A percentile compares a stretch with the other conserved stretches of the same genome.
Evolutionary conservation across 2,329 filamentous ascomycete genomes (phyloP).

Genomic region (Simplicillium sp.): DNA sequence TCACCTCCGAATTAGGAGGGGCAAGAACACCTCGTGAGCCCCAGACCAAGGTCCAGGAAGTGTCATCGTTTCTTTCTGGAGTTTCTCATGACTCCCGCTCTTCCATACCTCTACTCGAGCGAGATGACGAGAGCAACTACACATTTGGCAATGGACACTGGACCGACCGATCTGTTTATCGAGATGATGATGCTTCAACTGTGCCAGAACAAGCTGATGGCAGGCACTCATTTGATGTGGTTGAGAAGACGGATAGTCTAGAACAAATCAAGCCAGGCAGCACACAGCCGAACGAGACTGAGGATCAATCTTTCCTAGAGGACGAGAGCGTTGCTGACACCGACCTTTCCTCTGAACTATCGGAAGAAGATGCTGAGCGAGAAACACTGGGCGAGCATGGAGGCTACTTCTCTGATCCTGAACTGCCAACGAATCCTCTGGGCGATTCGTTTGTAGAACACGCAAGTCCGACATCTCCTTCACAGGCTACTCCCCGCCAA

Average conservation of each 20-base stretch:
- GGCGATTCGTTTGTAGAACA: constrained; percentile 10
- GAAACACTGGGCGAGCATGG: neutral
- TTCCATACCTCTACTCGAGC: no score
- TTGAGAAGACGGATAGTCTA: constrained; percentile 44
- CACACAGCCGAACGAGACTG: constrained; percentile 17
- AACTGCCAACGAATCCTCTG: constrained; percentile 24
- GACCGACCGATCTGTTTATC: neutral
- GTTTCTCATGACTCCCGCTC: no score
- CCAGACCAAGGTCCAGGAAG: no score
- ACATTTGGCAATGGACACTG: neutral
- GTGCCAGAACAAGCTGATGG: constrained; percentile 14
- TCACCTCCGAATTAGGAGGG: neutral
- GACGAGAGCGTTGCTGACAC: constrained; percentile 43
- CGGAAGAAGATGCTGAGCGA: constrained; percentile 33
- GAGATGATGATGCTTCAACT: constrained; percentile 6
- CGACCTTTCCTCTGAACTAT: constrained; percentile 56
- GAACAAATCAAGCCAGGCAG: constrained; percentile 29
- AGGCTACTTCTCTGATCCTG: constrained; percentile 9
- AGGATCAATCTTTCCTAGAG: constrained; percentile 36
- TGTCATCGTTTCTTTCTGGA: no score
- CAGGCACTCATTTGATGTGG: constrained; percentile 42
- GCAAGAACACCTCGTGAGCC: no score
- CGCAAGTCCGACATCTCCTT: constrained; percentile 3
- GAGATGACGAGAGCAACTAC: no score
- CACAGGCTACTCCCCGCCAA: constrained; percentile 5